phyloP scores from a whole-genome alignment of 768 basidiomycete species.

The Gautieria morchelliformis region DNA sequence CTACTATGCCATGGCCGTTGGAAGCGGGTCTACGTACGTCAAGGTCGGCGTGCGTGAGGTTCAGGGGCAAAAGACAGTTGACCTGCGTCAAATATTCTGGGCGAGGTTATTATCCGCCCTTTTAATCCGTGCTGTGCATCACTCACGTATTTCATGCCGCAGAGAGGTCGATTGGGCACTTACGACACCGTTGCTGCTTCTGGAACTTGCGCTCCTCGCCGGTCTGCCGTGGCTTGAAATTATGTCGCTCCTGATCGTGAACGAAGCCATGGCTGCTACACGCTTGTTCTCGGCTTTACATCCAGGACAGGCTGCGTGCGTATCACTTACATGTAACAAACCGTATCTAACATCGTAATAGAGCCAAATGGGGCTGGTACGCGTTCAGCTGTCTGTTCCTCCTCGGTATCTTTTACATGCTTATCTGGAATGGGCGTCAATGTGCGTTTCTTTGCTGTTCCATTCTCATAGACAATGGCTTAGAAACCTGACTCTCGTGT shows the following conservation, averaged over 20 bases:
- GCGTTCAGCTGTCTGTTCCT: constrained; percentile 3
- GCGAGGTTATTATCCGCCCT: background rate
- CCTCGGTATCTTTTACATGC: background rate
- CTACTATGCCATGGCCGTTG: constrained; percentile 8
- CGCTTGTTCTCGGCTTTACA: constrained; percentile 1
- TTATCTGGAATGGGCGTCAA: background rate
- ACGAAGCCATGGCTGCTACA: background rate
- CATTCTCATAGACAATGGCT: background rate
- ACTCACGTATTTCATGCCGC: background rate
- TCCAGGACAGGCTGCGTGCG: background rate
- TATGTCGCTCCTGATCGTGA: background rate
- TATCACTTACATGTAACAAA: background rate
- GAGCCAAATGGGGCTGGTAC: constrained; percentile 9
- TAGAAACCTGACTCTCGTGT: background rate
- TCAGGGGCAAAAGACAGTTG: background rate
- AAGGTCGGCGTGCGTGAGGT: background rate
- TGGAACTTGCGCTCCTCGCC: constrained; percentile 3
- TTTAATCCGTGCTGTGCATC: background rate
- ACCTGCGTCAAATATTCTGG: constrained; percentile 7
- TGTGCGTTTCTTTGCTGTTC: background rate
- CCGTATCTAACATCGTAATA: background rate
- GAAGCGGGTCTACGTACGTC: background rate
- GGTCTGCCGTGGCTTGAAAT: constrained; percentile 5
- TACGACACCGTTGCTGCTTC: constrained; percentile 3
- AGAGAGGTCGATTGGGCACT: constrained; percentile 5